Conservation (phyloP, 192 early-diverging fungal species). For the Podila verticillata region DNA sequence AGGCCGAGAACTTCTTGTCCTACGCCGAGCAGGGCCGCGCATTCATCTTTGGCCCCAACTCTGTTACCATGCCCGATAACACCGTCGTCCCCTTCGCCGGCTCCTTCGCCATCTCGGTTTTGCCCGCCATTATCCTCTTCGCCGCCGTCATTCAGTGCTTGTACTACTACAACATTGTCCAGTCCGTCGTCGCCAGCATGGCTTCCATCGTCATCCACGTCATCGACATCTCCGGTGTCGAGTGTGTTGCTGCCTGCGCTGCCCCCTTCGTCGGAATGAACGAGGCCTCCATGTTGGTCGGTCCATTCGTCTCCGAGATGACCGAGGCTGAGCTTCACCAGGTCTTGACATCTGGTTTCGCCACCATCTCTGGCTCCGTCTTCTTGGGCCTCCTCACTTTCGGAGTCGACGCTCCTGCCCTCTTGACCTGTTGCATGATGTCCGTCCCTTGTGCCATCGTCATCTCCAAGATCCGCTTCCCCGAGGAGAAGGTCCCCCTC, state of each 20-base stretch:
- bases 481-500: constrained; percentile 79
- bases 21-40: constrained; percentile 68
- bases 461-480: constrained; percentile 81
- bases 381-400: constrained; percentile 73
- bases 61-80: constrained; percentile 29
- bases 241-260: constrained; percentile 82
- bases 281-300: constrained; percentile 79
- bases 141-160: constrained; percentile 78
- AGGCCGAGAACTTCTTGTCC: constrained; percentile 57
- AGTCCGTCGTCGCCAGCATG: constrained; percentile 77
- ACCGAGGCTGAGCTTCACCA: constrained; percentile 84
- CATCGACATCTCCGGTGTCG: constrained; percentile 80
- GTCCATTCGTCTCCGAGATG: constrained; percentile 80
- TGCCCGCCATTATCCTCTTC: constrained; percentile 88
- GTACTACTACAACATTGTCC: constrained; percentile 84
- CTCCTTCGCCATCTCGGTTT: constrained; percentile 72
- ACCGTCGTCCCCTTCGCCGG: constrained; percentile 17
- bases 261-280: constrained; percentile 83
- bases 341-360: constrained; percentile 85
- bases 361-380: constrained; percentile 84
- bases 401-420: constrained; percentile 65
- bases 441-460: constrained; percentile 82
- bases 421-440: constrained; percentile 87
- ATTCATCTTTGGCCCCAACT: constrained; percentile 70
- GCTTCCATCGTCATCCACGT: constrained; percentile 66